phyloP scores from a whole-genome alignment of 129 eudicot species.

The Pulicaria dysenterica region DNA sequence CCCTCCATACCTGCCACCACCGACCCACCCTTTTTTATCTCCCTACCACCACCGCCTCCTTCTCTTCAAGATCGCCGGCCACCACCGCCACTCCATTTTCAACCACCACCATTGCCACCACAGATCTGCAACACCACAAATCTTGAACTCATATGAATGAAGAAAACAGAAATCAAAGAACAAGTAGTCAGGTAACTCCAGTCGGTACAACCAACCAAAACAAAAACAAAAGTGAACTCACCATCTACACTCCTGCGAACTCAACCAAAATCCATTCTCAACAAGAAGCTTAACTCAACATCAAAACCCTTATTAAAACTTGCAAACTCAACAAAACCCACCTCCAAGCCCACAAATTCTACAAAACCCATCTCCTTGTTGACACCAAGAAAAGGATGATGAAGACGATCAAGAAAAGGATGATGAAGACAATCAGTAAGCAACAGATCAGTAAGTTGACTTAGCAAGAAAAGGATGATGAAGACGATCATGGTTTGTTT shows the following conservation, averaged over 20 bases:
- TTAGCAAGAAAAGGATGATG: conserved; percentile 53
- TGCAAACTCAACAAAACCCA: conserved; percentile 45
- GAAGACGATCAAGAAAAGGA: too few relatives aligned
- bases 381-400: conserved; percentile 40
- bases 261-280: conserved; percentile 35
- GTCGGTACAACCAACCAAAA: conserved; percentile 32
- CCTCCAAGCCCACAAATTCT: conserved; percentile 33
- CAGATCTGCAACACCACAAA: too few relatives aligned
- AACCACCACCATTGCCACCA: too few relatives aligned
- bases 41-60: too few relatives aligned
- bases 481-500: conserved; percentile 58
- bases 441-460: conserved; percentile 35
- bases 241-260: conserved; percentile 22
- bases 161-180: too few relatives aligned
- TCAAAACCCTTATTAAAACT: conserved; percentile 42
- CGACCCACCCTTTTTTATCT: too few relatives aligned
- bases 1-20: too few relatives aligned
- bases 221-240: conserved; percentile 54
- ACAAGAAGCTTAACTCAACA: conserved; percentile 74
- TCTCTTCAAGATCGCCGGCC: too few relatives aligned
- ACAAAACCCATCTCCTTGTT: conserved; percentile 34
- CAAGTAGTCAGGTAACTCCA: conserved; percentile 28
- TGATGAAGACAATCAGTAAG: too few relatives aligned
- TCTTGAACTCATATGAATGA: too few relatives aligned
- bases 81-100: too few relatives aligned